Base-by-base conservation (phyloP, 352 stramenopile genomes). In the Globisporangium irregulare region DNA sequence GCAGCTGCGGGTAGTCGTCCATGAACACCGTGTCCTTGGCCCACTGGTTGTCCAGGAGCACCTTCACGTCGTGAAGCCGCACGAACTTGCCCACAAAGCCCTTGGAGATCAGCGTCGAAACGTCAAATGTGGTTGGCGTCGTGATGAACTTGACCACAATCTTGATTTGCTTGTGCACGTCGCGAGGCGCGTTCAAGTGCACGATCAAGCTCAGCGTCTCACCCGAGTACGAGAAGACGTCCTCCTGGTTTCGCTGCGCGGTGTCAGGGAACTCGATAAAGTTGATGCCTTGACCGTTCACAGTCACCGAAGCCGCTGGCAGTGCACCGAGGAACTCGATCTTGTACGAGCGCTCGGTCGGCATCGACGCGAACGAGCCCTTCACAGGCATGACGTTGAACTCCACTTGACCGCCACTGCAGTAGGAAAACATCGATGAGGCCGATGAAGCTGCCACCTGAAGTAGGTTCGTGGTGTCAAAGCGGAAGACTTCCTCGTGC, bases 41-140 rank as follows among this genome's bases (percentile, higher is more conserved):
- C 70, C 70, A 73, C 58, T 78, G 71, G 43, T 71, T 65, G 43
- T 80, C 74, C 59, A 80, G 50, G 18, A 80, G 62, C 18, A 58
- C 50, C 32, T 80, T 80, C n/a, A 74, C 71, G 10, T 50, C 58
- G 34, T 76, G 71, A 8, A 80, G 53, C 8, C 74, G 72, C 14
- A 71, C 64, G 24, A 80, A 76, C 48, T 67, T 65, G 25, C 71
- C 74, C 22, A 76, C 59, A 18, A 74, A 64, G 12, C 69, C 72
- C 24, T 69, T 58, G 25, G 46, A 61, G 24, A 70, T 20, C 18
- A 78, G 36, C 8, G 54, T 48, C 3, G 71, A 51, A 9, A 24
- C 38, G 34, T 66, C 54, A 34, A 72, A 62, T 12, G 50, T 48
- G 25, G 50, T 10, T 1, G 55, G 59, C 2, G 53, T 57, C 18